Conservation (phyloP, 2,329 filamentous ascomycete species). For the Dothideomycetes sp. region DNA sequence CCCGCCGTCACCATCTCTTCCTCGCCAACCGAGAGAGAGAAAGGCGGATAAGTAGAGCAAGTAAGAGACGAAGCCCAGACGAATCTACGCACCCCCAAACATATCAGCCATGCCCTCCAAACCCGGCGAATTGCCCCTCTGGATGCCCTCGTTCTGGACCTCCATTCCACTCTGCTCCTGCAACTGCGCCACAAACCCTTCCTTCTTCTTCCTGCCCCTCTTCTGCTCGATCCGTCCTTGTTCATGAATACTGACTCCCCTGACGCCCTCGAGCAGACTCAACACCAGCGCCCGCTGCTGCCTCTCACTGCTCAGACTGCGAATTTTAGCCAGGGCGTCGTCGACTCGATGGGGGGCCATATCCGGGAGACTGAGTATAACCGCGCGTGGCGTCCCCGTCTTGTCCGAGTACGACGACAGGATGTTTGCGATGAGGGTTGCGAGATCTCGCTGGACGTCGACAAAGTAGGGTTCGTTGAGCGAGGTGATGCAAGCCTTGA, state of each 20-base stretch:
- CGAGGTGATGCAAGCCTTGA: conserved; percentile 81
- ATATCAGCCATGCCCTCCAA: conserved; percentile 34
- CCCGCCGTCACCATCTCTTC: no score
- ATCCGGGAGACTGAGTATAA: conserved; percentile 72
- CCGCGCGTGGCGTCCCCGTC: conserved; percentile 58
- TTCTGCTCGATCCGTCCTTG: conserved; percentile 63
- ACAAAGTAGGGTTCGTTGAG: conserved; percentile 95
- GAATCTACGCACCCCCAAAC: conserved; percentile 27
- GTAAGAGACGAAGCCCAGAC: no score
- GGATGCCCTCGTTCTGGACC: conserved; percentile 25
- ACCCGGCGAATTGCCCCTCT: conserved; percentile 27
- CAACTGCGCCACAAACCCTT: conserved; percentile 27
- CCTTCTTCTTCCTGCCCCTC: conserved; percentile 13
- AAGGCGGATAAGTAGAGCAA: no score
- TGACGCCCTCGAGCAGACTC: conserved; percentile 72
- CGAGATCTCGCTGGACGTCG: conserved; percentile 87
- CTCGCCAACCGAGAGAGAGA: no score
- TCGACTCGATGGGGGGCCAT: conserved; percentile 58
- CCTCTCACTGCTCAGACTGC: conserved; percentile 41
- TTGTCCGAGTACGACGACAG: conserved; percentile 62
- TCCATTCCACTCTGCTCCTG: no score
- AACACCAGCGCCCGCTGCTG: conserved; percentile 73
- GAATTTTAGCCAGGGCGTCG: conserved; percentile 32
- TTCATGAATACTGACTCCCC: conserved; percentile 87
- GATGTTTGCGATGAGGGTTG: conserved; percentile 76